Conservation (phyloP, 2,329 filamentous ascomycete species). For the Microdochium trichocladiopsis region DNA sequence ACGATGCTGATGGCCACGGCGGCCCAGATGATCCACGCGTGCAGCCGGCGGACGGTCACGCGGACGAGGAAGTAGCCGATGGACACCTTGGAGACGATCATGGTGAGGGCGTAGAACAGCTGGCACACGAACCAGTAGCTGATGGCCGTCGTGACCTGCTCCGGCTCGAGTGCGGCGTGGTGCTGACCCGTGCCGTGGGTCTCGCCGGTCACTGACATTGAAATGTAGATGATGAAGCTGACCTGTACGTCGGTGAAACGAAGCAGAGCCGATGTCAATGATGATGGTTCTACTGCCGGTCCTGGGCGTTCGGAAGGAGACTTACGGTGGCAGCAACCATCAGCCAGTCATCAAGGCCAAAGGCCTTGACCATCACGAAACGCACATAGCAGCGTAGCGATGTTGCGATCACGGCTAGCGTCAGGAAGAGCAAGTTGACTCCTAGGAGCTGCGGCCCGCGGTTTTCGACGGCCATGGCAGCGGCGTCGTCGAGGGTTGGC, state of each 20-base stretch:
- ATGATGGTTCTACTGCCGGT: too few species aligned
- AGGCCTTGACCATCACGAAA: constrained; percentile 24
- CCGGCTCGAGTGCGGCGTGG: not conserved
- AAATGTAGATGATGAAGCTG: constrained; percentile 1
- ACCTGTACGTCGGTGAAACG: not conserved
- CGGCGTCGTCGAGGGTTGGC: too few species aligned
- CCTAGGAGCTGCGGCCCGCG: constrained; percentile 25
- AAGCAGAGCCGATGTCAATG: too few species aligned
- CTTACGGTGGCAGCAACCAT: constrained; percentile 27
- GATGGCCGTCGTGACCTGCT: not conserved
- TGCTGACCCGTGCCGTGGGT: constrained; percentile 3
- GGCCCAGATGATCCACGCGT: constrained; percentile 1
- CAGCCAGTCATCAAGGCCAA: constrained; percentile 30
- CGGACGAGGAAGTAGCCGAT: constrained; percentile 5
- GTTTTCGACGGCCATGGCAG: constrained; percentile 13
- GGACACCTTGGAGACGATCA: constrained; percentile 5
- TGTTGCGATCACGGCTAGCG: constrained; percentile 17
- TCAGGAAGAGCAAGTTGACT: constrained; percentile 21
- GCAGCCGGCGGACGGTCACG: constrained; percentile 3
- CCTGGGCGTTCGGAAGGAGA: not conserved
- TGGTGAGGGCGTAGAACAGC: constrained; percentile 3
- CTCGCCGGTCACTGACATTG: not conserved
- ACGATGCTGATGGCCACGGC: not conserved
- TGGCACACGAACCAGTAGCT: constrained; percentile 2
- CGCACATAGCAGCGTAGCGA: constrained; percentile 26